Percentiles rank a stretch among this genome's conserved stretches.
Conservation (phyloP, 2,329 filamentous ascomycete genomes). For the Sphaerulina vaccinii region DNA sequence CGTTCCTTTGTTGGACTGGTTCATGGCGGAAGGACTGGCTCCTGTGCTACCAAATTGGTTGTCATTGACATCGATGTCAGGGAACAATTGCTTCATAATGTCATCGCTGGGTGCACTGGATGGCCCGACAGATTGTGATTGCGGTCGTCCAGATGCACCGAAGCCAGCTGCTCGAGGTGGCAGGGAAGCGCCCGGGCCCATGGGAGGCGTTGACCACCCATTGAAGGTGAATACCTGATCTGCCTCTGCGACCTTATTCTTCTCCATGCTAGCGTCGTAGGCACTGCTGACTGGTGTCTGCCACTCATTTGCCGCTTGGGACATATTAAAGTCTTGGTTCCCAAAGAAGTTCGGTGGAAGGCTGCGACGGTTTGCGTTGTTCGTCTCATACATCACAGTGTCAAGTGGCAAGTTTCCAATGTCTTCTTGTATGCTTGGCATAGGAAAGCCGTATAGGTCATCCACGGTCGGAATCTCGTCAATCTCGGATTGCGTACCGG, state of each 20-base stretch:
- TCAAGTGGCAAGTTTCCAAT: constrained; percentile 21
- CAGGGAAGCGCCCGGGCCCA: constrained; percentile 17
- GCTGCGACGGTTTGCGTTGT: constrained; percentile 33
- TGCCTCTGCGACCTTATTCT: constrained; percentile 15
- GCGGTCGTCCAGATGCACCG: constrained; percentile 23
- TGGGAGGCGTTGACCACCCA: constrained; percentile 28
- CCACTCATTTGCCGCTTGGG: constrained; percentile 25
- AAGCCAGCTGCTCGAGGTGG: constrained; percentile 19
- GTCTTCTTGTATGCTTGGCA: constrained; percentile 37
- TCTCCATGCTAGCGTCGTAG: constrained; percentile 14
- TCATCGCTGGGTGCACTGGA: constrained; percentile 33
- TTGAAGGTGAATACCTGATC: constrained; percentile 20
- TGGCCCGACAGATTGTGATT: constrained; percentile 33
- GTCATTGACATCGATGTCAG: constrained; percentile 33
- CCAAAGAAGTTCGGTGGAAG: constrained; percentile 36
- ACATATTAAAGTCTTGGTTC: constrained; percentile 27
- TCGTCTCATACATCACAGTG: constrained; percentile 7
- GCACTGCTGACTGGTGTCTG: constrained; percentile 16
- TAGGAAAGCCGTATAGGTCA: constrained; percentile 33
- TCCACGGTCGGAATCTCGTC: constrained; percentile 39
- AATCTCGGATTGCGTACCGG: constrained; percentile 40
- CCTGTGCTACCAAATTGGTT: constrained; percentile 17
- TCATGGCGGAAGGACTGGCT: constrained; percentile 14
- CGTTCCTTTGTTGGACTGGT: constrained; percentile 9
- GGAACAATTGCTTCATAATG: constrained; percentile 35